Evolutionary conservation across 2,329 filamentous ascomycete species (phyloP).

Genomic region (Aspergillus hiratsukae): DNA sequence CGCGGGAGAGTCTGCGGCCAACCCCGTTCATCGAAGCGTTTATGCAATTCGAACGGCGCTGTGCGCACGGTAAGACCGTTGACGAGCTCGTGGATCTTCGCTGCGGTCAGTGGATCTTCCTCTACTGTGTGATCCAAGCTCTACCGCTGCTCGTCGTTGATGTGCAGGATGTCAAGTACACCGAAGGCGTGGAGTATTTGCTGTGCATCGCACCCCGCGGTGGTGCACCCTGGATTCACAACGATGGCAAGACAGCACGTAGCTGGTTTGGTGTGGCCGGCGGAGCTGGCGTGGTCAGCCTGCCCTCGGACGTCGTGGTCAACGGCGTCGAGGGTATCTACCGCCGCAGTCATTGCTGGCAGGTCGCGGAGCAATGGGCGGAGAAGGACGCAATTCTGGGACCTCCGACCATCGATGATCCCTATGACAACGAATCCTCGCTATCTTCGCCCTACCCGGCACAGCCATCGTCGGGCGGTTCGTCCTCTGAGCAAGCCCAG

Average conservation of each 20-base stretch:
- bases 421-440: slow-evolving; percentile 35
- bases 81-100: slow-evolving; percentile 45
- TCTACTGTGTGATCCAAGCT: slow-evolving; percentile 48
- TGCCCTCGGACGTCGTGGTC: slow-evolving; percentile 61
- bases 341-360: slow-evolving; percentile 66
- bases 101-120: slow-evolving; percentile 50
- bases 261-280: slow-evolving; percentile 57
- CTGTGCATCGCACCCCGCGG: slow-evolving; percentile 47
- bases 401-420: slow-evolving; percentile 30
- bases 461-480: slow-evolving; percentile 35
- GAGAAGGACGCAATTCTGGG: slow-evolving; percentile 35
- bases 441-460: slow-evolving; percentile 36
- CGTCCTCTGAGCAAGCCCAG: slow-evolving; percentile 30
- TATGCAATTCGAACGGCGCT: slow-evolving; percentile 45
- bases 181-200: slow-evolving; percentile 47
- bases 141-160: slow-evolving; percentile 48
- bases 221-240: slow-evolving; percentile 46
- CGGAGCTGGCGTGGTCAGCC: slow-evolving; percentile 55
- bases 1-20: slow-evolving; percentile 61
- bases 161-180: slow-evolving; percentile 42
- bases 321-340: slow-evolving; percentile 66
- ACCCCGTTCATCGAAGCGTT: slow-evolving; percentile 46
- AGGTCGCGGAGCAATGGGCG: slow-evolving; percentile 59
- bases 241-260: slow-evolving; percentile 40
- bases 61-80: slow-evolving; percentile 40